Percentiles rank a stretch among this genome's conserved stretches.
Evolutionary conservation across 768 basidiomycete species (phyloP).

Genomic region (Neoboletus subvelutipes): DNA sequence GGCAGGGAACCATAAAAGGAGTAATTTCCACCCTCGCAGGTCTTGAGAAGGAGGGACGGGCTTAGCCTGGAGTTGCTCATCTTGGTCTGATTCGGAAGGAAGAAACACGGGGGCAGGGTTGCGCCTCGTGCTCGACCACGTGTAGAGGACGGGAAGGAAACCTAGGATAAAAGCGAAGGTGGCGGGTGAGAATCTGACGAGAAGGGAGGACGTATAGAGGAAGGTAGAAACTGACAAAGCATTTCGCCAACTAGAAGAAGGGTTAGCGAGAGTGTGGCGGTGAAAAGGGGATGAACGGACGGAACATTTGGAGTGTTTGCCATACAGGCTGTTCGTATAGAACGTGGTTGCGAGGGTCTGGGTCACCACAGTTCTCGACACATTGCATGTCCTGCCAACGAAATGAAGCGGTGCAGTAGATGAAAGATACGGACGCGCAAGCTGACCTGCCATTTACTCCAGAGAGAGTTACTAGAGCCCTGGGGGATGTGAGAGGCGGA

Average conservation of each 20-base stretch:
- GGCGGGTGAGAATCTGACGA: slow-evolving; percentile 14
- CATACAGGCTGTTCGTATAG: slow-evolving; percentile 94
- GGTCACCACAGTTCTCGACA: slow-evolving; percentile 84
- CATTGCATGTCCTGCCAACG: slow-evolving; percentile 89
- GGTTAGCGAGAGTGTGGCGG: slow-evolving; percentile 30
- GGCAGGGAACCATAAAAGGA: slow-evolving; percentile 87
- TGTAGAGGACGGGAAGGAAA: slow-evolving; percentile 81
- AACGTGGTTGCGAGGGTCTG: slow-evolving; percentile 57
- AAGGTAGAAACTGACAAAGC: slow-evolving; percentile 62
- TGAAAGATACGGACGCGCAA: neutral
- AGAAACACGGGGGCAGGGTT: slow-evolving; percentile 53
- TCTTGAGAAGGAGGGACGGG: slow-evolving; percentile 34
- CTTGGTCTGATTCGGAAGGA: slow-evolving; percentile 48
- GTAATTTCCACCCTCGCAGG: slow-evolving; percentile 65
- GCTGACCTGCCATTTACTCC: slow-evolving; percentile 79
- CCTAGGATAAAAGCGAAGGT: slow-evolving; percentile 44
- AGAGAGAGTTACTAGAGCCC: slow-evolving; percentile 80
- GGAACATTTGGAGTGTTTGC: slow-evolving; percentile 90
- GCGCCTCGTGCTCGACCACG: slow-evolving; percentile 53
- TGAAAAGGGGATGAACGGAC: slow-evolving; percentile 45
- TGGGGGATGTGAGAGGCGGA: slow-evolving; percentile 27
- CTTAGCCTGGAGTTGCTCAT: slow-evolving; percentile 39
- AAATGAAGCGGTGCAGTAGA: slow-evolving; percentile 1
- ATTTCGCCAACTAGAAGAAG: slow-evolving; percentile 82
- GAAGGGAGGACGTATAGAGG: slow-evolving; percentile 12